These are phyloP conservation scores for Vanrija pseudolonga DNA, from an alignment of 1,284 basidiomycete species.

Conservation along the genomic window DNA sequence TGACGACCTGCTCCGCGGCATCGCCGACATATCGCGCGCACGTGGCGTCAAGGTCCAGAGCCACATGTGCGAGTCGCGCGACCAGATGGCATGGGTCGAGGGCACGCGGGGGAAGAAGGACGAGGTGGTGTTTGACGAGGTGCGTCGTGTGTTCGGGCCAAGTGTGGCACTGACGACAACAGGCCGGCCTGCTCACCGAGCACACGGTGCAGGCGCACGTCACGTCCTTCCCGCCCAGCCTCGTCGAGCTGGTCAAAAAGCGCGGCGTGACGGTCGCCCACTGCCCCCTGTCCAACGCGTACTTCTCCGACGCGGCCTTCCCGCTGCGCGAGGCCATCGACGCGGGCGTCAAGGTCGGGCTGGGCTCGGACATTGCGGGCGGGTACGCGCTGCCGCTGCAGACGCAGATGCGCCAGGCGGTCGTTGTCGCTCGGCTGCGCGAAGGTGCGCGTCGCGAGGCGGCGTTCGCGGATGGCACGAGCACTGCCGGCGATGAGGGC, in stretches of 20 bases:
- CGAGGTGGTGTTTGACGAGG: slow-evolving; percentile 67
- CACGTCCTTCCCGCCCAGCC: slow-evolving; percentile 61
- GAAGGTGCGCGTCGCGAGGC: slow-evolving; percentile 55
- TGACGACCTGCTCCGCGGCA: slow-evolving; percentile 59
- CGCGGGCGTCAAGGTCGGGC: slow-evolving; percentile 62
- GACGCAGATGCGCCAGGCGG: slow-evolving; percentile 70
- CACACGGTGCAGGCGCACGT: slow-evolving; percentile 77
- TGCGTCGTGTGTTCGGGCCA: slow-evolving; percentile 43
- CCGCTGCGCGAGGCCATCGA: slow-evolving; percentile 68
- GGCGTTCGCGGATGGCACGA: slow-evolving; percentile 8
- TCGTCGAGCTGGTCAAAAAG: slow-evolving; percentile 56
- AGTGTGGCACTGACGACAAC: background rate
- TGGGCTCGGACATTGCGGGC: slow-evolving; percentile 79
- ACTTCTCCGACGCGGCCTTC: slow-evolving; percentile 73
- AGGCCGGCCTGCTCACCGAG: slow-evolving; percentile 56
- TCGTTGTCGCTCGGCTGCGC: slow-evolving; percentile 66
- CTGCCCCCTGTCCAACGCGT: slow-evolving; percentile 78
- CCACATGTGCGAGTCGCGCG: slow-evolving; percentile 70
- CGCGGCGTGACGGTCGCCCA: slow-evolving; percentile 67
- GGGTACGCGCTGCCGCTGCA: slow-evolving; percentile 75
- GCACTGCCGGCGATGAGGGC: slow-evolving; percentile 2
- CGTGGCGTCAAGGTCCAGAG: slow-evolving; percentile 61
- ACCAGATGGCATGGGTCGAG: slow-evolving; percentile 67
- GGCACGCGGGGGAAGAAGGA: slow-evolving; percentile 61
- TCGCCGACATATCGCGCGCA: slow-evolving; percentile 56